A percentile compares a stretch with the other conserved stretches of the same genome.
Evolutionary conservation across 225 moss, liverwort and hornwort genomes (phyloP).

Genomic region (Marchantia polymorpha): DNA sequence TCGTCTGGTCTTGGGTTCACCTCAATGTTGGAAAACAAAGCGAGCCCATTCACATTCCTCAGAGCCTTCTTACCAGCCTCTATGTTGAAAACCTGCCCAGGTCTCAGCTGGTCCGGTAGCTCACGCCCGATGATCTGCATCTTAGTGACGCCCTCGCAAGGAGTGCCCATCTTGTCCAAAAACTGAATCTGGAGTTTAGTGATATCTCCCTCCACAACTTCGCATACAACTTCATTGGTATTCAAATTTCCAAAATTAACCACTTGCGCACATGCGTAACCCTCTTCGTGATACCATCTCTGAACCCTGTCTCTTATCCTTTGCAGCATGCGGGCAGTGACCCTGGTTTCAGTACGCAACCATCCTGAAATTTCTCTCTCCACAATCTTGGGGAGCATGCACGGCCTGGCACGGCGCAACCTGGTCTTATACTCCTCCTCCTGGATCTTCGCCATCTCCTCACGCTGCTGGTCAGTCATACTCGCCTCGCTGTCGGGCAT

Average conservation of each 20-base stretch:
- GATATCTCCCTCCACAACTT: constrained; percentile 91
- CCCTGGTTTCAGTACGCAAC: constrained; percentile 86
- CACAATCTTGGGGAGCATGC: constrained; percentile 87
- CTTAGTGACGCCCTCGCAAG: constrained; percentile 74
- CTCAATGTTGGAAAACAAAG: constrained; percentile 91
- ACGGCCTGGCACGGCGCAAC: constrained; percentile 78
- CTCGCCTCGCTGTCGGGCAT: constrained; percentile 73
- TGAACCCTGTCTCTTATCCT: constrained; percentile 90
- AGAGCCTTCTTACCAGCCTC: constrained; percentile 93
- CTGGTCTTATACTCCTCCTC: constrained; percentile 95
- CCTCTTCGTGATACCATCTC: constrained; percentile 96
- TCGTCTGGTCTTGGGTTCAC: constrained; percentile 93
- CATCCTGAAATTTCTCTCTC: constrained; percentile 93
- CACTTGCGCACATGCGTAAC: constrained; percentile 93
- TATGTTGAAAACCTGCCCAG: constrained; percentile 88
- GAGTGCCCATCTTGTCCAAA: constrained; percentile 81
- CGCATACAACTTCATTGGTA: constrained; percentile 92
- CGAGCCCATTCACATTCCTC: constrained; percentile 79
- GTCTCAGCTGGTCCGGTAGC: constrained; percentile 73
- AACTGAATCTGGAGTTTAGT: constrained; percentile 90
- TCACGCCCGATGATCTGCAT: constrained; percentile 74
- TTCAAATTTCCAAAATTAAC: constrained; percentile 92
- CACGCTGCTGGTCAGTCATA: constrained; percentile 84
- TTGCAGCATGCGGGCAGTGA: constrained; percentile 91
- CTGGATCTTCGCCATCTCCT: constrained; percentile 85